These are phyloP conservation scores for Elymus sibiricus DNA, from an alignment of 176 grass and related monocot species.

Conservation along the genomic window DNA sequence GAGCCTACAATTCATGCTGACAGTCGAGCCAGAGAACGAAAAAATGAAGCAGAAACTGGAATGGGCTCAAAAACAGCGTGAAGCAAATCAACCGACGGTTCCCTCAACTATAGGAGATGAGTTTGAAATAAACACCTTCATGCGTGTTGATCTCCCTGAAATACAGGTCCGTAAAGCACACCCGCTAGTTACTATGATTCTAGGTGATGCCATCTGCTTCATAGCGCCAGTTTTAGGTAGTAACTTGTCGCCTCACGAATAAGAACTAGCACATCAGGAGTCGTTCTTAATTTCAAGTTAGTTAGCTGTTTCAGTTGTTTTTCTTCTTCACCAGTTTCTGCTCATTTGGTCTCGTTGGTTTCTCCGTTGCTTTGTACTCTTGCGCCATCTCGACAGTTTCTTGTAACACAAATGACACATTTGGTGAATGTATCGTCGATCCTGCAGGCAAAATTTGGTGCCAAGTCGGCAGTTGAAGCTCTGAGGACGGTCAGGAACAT, in stretches of 20 bases:
- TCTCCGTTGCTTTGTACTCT: no score
- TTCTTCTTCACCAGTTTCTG: no score
- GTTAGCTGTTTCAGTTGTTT: not conserved
- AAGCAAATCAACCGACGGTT: constrained; percentile 58
- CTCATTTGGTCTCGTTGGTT: no score
- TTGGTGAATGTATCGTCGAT: not conserved
- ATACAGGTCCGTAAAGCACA: constrained; percentile 59
- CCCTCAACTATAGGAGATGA: constrained; percentile 89
- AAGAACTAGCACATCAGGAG: not conserved
- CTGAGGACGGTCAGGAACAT: constrained; percentile 66
- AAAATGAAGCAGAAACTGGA: constrained; percentile 74
- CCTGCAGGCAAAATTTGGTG: constrained; percentile 65
- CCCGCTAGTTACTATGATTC: not conserved
- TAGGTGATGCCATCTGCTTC: not conserved
- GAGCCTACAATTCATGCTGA: constrained; percentile 74
- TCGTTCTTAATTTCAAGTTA: not conserved
- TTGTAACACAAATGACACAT: not conserved
- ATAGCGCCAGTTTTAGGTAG: not conserved
- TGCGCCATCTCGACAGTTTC: no score
- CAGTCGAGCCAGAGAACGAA: constrained; percentile 76
- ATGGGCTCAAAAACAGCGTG: constrained; percentile 72
- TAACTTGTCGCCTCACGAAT: not conserved
- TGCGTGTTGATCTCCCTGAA: constrained; percentile 79
- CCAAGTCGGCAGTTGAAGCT: constrained; percentile 56
- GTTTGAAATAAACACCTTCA: constrained; percentile 92